Evolutionary conservation across 2,329 filamentous ascomycete species (phyloP).

Genomic region (Calonectria fujianensis): DNA sequence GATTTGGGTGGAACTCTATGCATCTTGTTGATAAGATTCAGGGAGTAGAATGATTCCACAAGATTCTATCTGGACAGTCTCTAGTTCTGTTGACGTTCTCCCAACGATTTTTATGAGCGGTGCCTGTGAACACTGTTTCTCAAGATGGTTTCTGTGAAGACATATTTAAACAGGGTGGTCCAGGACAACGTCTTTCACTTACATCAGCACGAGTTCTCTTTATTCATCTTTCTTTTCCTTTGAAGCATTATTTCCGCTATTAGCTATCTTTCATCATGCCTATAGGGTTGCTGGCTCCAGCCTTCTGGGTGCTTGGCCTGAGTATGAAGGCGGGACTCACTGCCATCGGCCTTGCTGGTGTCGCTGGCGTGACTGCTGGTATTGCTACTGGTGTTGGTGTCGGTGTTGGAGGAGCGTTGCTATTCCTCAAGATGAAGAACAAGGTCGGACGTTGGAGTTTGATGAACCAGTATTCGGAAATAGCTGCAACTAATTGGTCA

Average conservation of each 20-base stretch:
- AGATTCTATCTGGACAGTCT: not conserved
- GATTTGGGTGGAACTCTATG: not conserved
- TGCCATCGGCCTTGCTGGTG: not conserved
- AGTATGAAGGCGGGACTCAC: not conserved
- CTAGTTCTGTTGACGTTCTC: not conserved
- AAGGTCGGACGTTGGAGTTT: not conserved
- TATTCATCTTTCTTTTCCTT: not conserved
- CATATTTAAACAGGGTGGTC: not conserved
- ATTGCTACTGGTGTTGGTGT: not conserved
- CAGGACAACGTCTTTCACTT: not conserved
- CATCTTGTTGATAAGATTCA: not conserved
- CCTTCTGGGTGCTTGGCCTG: not conserved
- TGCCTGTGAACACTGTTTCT: not conserved
- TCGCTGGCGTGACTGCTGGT: not conserved
- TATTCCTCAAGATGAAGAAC: not conserved
- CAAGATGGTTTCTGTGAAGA: not conserved
- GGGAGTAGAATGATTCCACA: not conserved
- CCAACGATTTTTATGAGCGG: not conserved
- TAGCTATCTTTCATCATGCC: not conserved
- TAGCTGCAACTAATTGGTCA: constrained; percentile 8
- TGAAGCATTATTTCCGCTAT: not conserved
- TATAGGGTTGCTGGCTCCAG: not conserved
- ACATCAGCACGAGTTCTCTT: not conserved
- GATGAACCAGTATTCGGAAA: not conserved
- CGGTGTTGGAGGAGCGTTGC: not conserved